phyloP scores from a whole-genome alignment of 1,139 yeast species.

The Geotrichum phurueaensis region DNA sequence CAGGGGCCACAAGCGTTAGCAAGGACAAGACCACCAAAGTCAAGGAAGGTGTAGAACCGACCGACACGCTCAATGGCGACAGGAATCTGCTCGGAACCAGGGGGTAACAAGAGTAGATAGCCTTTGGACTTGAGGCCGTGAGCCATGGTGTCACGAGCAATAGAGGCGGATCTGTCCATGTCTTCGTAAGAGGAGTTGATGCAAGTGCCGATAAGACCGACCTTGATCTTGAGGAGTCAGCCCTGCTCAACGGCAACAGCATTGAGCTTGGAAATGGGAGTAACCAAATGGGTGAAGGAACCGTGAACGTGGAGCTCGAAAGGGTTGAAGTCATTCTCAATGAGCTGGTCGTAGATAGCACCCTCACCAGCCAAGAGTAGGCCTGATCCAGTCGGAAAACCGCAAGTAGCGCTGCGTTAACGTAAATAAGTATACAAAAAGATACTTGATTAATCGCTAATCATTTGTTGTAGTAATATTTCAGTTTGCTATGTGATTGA shows the following conservation, averaged over 20 bases:
- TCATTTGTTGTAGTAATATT: neutral
- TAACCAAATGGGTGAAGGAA: too few species aligned
- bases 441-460: neutral
- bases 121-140: slow-evolving; percentile 88
- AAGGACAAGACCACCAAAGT: slow-evolving; percentile 83
- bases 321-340: too few species aligned
- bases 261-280: too few species aligned
- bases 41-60: slow-evolving; percentile 80
- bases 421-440: neutral
- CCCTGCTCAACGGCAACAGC: too few species aligned
- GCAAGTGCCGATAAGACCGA: slow-evolving; percentile 97
- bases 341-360: too few species aligned
- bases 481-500: neutral
- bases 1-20: slow-evolving; percentile 99
- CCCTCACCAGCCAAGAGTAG: too few species aligned
- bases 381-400: slow-evolving; percentile 15
- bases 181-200: slow-evolving; percentile 97
- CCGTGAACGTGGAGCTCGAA: too few species aligned
- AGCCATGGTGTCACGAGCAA: slow-evolving; percentile 74
- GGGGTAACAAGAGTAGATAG: slow-evolving; percentile 93
- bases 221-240: too few species aligned
- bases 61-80: slow-evolving; percentile 98
- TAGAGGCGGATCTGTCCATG: slow-evolving; percentile 88
- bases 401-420: neutral
- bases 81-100: slow-evolving; percentile 96